A percentile compares a stretch with the other conserved stretches of the same genome.
These are phyloP conservation scores for Pestalotiopsis sp. DNA, from an alignment of 2,329 filamentous ascomycete genomes.

Conservation along the genomic window DNA sequence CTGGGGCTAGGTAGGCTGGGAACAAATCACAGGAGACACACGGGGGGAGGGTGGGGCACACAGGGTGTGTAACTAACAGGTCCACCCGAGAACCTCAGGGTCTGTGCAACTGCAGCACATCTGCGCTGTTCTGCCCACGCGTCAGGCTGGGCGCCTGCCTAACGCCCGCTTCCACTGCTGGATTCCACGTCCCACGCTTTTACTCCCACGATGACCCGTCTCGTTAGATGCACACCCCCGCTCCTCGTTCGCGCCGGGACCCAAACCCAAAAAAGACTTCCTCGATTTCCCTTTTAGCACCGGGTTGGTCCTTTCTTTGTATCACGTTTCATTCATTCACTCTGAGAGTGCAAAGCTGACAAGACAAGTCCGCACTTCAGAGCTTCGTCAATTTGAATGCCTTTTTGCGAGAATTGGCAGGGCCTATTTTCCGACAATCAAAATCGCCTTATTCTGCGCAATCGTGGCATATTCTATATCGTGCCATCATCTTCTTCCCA, in stretches of 20 bases:
- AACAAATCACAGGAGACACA: background rate
- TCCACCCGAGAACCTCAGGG: background rate
- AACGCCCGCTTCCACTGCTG: background rate
- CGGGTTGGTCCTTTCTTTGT: constrained; percentile 2
- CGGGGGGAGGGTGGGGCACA: background rate
- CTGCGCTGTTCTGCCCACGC: background rate
- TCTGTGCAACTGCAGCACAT: background rate
- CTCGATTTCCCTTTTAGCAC: background rate
- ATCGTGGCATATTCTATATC: background rate
- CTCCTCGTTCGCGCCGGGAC: background rate
- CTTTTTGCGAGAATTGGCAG: background rate
- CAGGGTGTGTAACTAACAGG: background rate
- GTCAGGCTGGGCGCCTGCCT: background rate
- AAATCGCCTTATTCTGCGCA: background rate
- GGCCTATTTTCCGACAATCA: background rate
- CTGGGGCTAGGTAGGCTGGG: background rate
- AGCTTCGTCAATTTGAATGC: background rate
- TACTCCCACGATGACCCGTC: background rate
- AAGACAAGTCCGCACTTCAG: background rate
- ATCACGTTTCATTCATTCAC: constrained; percentile 11
- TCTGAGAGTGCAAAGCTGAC: background rate
- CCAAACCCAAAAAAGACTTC: constrained; percentile 1
- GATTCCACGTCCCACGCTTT: background rate
- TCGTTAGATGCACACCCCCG: background rate
- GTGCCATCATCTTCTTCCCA: background rate